Conservation (phyloP, 179 eudicot genomes). For the Drosera spatulata region DNA sequence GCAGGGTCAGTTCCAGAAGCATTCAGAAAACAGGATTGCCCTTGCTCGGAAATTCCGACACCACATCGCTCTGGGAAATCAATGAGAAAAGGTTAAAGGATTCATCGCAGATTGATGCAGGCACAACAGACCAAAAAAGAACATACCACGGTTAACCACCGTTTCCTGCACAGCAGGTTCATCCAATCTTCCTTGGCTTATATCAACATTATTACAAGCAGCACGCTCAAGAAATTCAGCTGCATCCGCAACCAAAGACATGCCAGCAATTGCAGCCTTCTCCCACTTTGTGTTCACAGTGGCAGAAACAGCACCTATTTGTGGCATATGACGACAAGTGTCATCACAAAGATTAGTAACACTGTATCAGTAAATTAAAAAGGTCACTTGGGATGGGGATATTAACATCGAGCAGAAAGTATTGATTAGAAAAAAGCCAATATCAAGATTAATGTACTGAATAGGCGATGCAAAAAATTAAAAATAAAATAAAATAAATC, state of each 20-base stretch:
- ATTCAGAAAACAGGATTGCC: constrained; percentile 16
- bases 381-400: background rate
- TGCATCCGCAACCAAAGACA: constrained; percentile 98
- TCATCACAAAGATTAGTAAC: background rate
- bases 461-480: no score
- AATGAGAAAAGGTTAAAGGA: constrained; percentile 3
- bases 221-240: constrained; percentile 92
- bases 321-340: constrained; percentile 14
- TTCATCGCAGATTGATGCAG: background rate
- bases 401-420: no score
- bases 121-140: constrained; percentile 4
- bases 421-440: no score
- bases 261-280: constrained; percentile 97
- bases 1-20: constrained; percentile 16
- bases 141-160: constrained; percentile 17
- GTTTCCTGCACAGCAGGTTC: constrained; percentile 15
- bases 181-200: constrained; percentile 24
- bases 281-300: constrained; percentile 90
- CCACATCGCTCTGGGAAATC: constrained; percentile 17
- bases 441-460: no score
- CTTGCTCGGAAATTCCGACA: constrained; percentile 14
- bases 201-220: constrained; percentile 39
- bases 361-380: background rate
- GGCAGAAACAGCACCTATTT: constrained; percentile 43
- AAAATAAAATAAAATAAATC: no score